phyloP scores from a whole-genome alignment of 345 rosid species.

The Eucalyptus viminalis region DNA sequence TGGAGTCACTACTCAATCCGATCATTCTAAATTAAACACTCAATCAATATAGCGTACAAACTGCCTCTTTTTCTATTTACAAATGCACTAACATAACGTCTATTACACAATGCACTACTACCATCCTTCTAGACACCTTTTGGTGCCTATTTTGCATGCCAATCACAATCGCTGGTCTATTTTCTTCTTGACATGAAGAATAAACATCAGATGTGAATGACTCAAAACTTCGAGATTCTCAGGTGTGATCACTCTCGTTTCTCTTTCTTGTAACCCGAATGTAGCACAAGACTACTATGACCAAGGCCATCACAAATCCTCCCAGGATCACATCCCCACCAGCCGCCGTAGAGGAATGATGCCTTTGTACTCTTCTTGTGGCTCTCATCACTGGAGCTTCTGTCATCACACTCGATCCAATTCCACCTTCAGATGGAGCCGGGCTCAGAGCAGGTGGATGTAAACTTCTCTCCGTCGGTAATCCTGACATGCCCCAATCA shows the following conservation, averaged over 20 bases:
- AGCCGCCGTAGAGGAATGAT: not conserved
- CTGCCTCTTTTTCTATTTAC: not conserved
- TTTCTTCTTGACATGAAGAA: not conserved
- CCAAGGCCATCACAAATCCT: conserved; percentile 9
- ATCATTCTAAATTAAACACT: not conserved
- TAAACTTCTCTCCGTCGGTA: not conserved
- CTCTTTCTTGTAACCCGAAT: conserved; percentile 11
- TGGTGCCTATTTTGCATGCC: not conserved
- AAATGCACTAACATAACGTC: not conserved
- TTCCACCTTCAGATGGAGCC: not conserved
- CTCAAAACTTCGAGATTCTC: not conserved
- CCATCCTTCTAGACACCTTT: not conserved
- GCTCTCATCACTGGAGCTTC: not conserved
- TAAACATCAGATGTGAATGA: not conserved
- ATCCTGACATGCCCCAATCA: not conserved
- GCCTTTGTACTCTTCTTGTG: conserved; percentile 5
- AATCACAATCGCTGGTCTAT: not conserved
- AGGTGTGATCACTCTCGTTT: not conserved
- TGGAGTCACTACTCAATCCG: not conserved
- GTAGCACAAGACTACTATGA: conserved; percentile 17
- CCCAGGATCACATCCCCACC: conserved; percentile 29
- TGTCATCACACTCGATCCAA: not conserved
- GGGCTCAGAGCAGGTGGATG: not conserved
- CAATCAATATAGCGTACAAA: not conserved
- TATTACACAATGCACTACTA: not conserved